Base-by-base conservation (phyloP, 306 rosid species). In the Begonia loranthoides region DNA sequence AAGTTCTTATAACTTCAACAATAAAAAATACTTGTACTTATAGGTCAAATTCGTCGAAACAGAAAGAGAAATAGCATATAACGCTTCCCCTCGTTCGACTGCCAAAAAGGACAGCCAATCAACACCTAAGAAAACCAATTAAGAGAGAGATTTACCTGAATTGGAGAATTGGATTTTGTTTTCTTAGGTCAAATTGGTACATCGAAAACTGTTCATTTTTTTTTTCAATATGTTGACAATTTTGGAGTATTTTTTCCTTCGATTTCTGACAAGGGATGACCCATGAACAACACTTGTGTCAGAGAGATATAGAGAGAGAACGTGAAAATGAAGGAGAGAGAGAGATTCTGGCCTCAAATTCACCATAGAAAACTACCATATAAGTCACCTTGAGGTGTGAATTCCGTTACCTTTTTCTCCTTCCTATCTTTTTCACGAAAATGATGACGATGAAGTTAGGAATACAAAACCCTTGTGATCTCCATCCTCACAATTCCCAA, bases 81-180 rank as follows among this genome's bases (percentile, higher is more conserved):
- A 21, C 24, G 61, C 43, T 44, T 45, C 43, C 22, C 24, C 51
- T 9, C 22, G 50, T n/a, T n/a, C n/a, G 43, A 40, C 45, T 10
- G 41, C 52, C 45, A 13, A 57, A 44, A 57, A 45, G 61, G 61
- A 57, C 47, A 57, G 43, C 52, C 45, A 57, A 57, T 57, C 61
- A 57, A 45, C 61, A 45, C 61, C 45, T 22, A 57, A 57, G 51
- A 57, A 57, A 57, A 24, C 43, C 61, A 57, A 45, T 57, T 44
- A 57, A 57, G 45, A 51, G 52, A 57, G 50, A 40, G 39, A 56
- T 55, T 41, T 56, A 28, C 28, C 60, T 56, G 50, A 56, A 50
- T n/a, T 56, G 60, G 60, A 50, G 24, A 21, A 1, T 44, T 43
- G 60, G 50, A 43, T 56, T 56, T 56, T 49, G 50, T 43, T 13